A percentile compares a stretch with the other conserved stretches of the same genome.
Conservation (phyloP, 768 basidiomycete genomes). For the Phylloporus arenicola region DNA sequence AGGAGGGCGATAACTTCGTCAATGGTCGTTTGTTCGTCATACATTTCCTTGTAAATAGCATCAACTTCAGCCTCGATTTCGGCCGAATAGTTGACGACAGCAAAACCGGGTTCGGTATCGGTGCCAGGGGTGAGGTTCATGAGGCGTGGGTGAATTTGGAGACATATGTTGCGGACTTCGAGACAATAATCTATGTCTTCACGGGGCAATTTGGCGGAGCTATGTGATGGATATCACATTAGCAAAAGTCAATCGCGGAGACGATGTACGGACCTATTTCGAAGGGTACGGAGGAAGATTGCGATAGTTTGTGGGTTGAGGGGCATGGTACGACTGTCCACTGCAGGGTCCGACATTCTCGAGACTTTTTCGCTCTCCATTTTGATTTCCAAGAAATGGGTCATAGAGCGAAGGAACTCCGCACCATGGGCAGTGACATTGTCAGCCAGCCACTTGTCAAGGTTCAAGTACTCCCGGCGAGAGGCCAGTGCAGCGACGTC, state of each 20-base stretch:
- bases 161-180: constrained; percentile 86
- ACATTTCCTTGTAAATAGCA: constrained; percentile 96
- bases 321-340: constrained; percentile 78
- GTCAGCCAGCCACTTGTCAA: constrained; percentile 95
- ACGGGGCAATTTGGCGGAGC: constrained; percentile 67
- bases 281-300: constrained; percentile 85
- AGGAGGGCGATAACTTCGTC: constrained; percentile 91
- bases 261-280: constrained; percentile 59
- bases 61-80: constrained; percentile 95
- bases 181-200: constrained; percentile 82
- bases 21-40: constrained; percentile 89
- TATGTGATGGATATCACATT: constrained; percentile 25
- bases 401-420: constrained; percentile 82
- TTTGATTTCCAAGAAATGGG: constrained; percentile 88
- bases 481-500: constrained; percentile 94
- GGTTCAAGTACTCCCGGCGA: constrained; percentile 86
- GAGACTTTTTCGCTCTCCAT: constrained; percentile 83
- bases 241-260: neutral
- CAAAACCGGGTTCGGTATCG: constrained; percentile 87
- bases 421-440: constrained; percentile 76
- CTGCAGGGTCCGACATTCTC: constrained; percentile 69
- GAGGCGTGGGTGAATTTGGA: constrained; percentile 93
- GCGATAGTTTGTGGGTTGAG: constrained; percentile 86
- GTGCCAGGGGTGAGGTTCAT: constrained; percentile 87
- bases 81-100: constrained; percentile 78